These are phyloP conservation scores for Isabelozyma rhagii DNA, from an alignment of 805 yeast species.

Conservation along the genomic window DNA sequence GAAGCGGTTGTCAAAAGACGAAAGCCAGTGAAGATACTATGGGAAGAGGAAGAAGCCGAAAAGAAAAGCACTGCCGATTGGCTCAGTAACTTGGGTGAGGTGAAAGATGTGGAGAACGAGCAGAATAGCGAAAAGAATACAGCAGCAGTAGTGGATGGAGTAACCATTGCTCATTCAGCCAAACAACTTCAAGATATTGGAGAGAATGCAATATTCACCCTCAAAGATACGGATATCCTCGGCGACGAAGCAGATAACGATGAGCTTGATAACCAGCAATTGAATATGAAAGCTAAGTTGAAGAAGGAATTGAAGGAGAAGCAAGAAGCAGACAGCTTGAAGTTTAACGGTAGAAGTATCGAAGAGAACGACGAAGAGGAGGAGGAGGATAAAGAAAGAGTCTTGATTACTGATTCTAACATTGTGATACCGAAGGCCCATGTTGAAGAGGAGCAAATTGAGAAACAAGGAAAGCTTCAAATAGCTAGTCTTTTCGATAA, in stretches of 20 bases:
- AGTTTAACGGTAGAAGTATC: constrained; percentile 18
- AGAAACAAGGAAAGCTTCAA: constrained; percentile 1
- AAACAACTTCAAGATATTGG: constrained; percentile 35
- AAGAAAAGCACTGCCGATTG: constrained; percentile 37
- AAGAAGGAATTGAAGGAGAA: constrained; percentile 24
- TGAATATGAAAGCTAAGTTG: constrained; percentile 20
- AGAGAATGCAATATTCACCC: constrained; percentile 52
- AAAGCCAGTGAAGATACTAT: constrained; percentile 13
- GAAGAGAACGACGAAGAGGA: constrained; percentile 11
- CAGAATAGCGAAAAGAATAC: neutral
- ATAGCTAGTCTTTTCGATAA: constrained; percentile 5
- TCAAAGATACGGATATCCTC: constrained; percentile 47
- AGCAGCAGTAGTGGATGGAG: constrained; percentile 11
- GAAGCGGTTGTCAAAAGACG: constrained; percentile 15
- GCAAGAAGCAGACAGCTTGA: constrained; percentile 18
- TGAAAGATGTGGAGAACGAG: neutral
- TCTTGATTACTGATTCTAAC: constrained; percentile 4
- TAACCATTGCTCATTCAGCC: constrained; percentile 45
- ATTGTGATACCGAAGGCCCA: constrained; percentile 1
- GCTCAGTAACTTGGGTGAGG: constrained; percentile 27
- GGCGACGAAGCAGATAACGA: constrained; percentile 31
- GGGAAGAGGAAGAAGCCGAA: constrained; percentile 28
- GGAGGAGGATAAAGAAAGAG: constrained; percentile 4
- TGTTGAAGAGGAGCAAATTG: neutral
- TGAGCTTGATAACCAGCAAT: constrained; percentile 38